Conservation (phyloP, 495 filamentous ascomycete species). For the Aspergillus olivimuriae region DNA sequence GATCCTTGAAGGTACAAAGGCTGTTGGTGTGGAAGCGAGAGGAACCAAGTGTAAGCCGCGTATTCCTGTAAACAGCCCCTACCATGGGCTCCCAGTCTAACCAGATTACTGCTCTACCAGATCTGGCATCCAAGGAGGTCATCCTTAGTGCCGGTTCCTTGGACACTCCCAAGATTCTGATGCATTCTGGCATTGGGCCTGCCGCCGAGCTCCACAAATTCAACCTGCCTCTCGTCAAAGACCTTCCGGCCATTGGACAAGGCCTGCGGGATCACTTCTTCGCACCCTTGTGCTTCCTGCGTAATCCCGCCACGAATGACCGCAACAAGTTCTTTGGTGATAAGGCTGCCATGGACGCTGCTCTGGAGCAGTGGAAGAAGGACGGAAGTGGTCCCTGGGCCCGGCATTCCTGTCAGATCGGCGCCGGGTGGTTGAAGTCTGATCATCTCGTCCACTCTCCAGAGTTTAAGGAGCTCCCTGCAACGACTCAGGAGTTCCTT, state of each 20-base stretch:
- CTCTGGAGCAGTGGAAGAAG: constrained; percentile 40
- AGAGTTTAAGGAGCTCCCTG: constrained; percentile 42
- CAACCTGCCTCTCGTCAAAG: constrained; percentile 44
- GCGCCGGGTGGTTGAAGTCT: constrained; percentile 50
- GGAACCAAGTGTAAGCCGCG: constrained; percentile 25
- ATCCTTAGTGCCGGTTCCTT: constrained; percentile 53
- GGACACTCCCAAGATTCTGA: constrained; percentile 53
- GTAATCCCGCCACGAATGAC: constrained; percentile 24
- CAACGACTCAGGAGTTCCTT: constrained; percentile 30
- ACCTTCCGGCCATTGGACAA: constrained; percentile 47
- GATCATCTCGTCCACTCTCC: constrained; percentile 24
- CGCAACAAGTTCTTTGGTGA: constrained; percentile 27
- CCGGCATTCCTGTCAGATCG: constrained; percentile 30
- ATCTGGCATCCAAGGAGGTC: constrained; percentile 47
- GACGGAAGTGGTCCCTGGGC: constrained; percentile 43
- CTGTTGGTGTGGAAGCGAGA: constrained; percentile 44
- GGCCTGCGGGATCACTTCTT: constrained; percentile 53
- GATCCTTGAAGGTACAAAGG: constrained; percentile 44
- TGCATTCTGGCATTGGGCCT: constrained; percentile 61
- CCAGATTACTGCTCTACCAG: too few species aligned
- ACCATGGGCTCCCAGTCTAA: not conserved
- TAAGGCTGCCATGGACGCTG: constrained; percentile 29
- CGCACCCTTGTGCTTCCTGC: constrained; percentile 15
- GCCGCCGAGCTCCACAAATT: constrained; percentile 42
- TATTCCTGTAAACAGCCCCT: not conserved